Percentiles rank a stretch among this genome's conserved stretches.
These are phyloP conservation scores for Xylaria sp. DNA, from an alignment of 2,329 filamentous ascomycete species.

Conservation along the genomic window DNA sequence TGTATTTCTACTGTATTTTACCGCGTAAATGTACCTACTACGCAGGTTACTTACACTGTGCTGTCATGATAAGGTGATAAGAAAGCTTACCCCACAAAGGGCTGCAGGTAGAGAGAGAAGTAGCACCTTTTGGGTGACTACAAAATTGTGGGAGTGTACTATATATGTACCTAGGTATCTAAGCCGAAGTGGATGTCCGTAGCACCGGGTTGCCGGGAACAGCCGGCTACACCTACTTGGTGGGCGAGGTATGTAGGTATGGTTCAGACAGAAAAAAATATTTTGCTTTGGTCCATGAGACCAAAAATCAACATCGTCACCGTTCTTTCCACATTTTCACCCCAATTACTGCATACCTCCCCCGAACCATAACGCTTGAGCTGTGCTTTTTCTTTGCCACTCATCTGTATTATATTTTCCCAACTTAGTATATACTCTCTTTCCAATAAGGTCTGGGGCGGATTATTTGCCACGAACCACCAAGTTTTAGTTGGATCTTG, in stretches of 20 bases:
- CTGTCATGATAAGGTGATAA: neutral
- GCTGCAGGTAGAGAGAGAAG: neutral
- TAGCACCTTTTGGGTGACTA: neutral
- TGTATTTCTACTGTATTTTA: neutral
- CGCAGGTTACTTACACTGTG: no score
- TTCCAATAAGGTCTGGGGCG: conserved; percentile 35
- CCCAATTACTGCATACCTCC: conserved; percentile 23
- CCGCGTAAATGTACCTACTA: no score
- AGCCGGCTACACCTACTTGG: conserved; percentile 38
- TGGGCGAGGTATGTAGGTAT: neutral
- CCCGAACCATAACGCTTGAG: conserved; percentile 40
- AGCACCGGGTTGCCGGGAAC: conserved; percentile 48
- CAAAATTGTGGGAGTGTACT: no score
- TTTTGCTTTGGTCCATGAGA: conserved; percentile 33
- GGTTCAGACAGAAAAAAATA: conserved; percentile 37
- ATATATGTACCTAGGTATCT: neutral
- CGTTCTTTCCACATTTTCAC: conserved; percentile 25
- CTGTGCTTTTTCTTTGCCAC: conserved; percentile 43
- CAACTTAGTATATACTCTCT: conserved; percentile 40
- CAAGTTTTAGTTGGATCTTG: conserved; percentile 38
- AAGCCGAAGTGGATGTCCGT: conserved; percentile 36
- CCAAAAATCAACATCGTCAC: conserved; percentile 32
- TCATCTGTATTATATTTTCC: conserved; percentile 48
- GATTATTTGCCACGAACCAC: conserved; percentile 26
- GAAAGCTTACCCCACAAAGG: neutral